phyloP scores from a whole-genome alignment of 148 eudicot genomes.

The Oxyria digyna region DNA sequence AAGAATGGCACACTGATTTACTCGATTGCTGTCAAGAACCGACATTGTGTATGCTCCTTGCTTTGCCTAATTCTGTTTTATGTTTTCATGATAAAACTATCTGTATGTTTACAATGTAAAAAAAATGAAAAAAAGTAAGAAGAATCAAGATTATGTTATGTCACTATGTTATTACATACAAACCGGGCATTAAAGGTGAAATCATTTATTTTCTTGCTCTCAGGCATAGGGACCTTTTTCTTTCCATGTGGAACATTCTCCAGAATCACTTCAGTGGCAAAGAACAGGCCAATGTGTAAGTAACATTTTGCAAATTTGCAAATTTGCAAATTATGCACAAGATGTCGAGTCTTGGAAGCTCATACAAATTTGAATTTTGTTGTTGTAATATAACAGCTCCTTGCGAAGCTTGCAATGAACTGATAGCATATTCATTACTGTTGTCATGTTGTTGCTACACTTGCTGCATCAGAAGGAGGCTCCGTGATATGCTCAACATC shows the following conservation, averaged over 20 bases:
- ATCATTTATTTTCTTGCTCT: background rate
- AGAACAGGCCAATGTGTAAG: conserved; percentile 18
- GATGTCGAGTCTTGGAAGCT: background rate
- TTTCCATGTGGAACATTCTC: conserved; percentile 27
- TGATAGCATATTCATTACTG: conserved; percentile 18
- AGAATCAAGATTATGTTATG: background rate
- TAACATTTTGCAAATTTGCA: background rate
- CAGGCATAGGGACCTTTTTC: conserved; percentile 22
- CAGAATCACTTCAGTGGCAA: conserved; percentile 16
- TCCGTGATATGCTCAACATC: conserved; percentile 17
- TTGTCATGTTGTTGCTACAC: conserved; percentile 25
- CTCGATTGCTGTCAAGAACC: conserved; percentile 96
- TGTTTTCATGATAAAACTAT: background rate
- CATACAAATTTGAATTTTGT: background rate
- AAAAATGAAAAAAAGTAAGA: no score
- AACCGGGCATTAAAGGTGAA: background rate
- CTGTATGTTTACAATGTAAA: no score
- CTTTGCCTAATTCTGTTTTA: background rate
- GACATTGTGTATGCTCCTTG: conserved; percentile 50
- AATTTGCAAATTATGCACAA: background rate
- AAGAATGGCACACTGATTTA: conserved; percentile 87
- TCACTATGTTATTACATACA: background rate
- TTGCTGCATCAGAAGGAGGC: conserved; percentile 22
- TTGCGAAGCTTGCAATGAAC: conserved; percentile 19
- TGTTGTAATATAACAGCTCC: conserved; percentile 11